Base-by-base conservation (phyloP, 1,284 basidiomycete genomes). In the Athelia sp. region DNA sequence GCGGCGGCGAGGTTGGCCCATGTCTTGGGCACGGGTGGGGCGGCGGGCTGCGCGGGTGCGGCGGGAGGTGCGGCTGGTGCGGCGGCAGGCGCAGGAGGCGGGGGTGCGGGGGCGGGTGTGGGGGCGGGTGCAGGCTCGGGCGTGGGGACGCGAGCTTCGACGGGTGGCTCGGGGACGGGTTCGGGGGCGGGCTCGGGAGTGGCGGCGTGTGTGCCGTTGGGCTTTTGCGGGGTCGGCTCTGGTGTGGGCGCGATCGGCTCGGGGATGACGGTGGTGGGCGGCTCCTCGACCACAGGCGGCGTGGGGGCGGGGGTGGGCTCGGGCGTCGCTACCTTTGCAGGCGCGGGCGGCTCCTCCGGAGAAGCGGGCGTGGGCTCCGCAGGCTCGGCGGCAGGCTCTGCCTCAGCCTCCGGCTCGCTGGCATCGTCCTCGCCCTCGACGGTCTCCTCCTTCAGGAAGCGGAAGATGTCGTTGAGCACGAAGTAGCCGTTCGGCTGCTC, bases 381-480 rank as follows among this genome's bases (percentile, higher is more conserved):
- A 46, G 63, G 55, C 49, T 58, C 59, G 51, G 63, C 51, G 46
- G 60, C 64, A n/a, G 65, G 51, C 1, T 61, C 53, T 13, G 59
- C 55, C 32, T 48, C 53, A 31, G 54, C 59, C 6, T 71, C 69
- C 9, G 67, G 57, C 50, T 79, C 79, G 50, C 70, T 70, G 53
- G 69, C 76, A 51, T 90, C 88, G 50, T 90, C 91, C 26, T 29
- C 26, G 38, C 78, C 76, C 56, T 90, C 90, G 54, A 92, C 88
- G 34, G 83, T 76, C 62, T 98, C 95, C 72, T 98, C 95, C 76
- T 97, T 97, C 57, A 99, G 76, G 79, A 96, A 98, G 56, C 96
- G 89, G 87, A 99, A 99, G 74, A 99, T 98, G 74, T 99, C 97
- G 73, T 99, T 99, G 68, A 99, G 85, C 54, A 99, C 97, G 69